Evolutionary conservation across 106 monocot species (phyloP).

Genomic region (Dendrobium nobile): DNA sequence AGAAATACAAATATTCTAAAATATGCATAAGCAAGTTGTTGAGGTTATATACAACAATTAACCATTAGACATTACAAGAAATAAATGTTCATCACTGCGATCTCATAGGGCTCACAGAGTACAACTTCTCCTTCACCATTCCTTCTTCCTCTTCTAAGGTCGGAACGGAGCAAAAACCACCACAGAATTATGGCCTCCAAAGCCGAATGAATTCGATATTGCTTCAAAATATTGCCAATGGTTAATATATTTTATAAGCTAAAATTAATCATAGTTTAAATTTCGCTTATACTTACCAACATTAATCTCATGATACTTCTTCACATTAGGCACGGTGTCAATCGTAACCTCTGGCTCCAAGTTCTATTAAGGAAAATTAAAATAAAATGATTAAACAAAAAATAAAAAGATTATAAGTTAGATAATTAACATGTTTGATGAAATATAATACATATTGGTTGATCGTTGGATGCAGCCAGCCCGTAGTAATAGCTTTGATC

Average conservation of each 20-base stretch:
- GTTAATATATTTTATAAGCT: neutral
- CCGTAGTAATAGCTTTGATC: slow-evolving; percentile 45
- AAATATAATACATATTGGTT: slow-evolving; percentile 41
- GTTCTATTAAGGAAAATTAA: neutral
- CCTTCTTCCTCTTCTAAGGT: neutral
- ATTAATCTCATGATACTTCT: slow-evolving; percentile 5
- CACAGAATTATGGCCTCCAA: neutral
- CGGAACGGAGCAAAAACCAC: neutral
- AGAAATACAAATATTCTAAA: too few relatives aligned
- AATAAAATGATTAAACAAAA: neutral
- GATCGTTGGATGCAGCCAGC: slow-evolving; percentile 59
- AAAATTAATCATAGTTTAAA: too few relatives aligned
- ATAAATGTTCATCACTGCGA: neutral
- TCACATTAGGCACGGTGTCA: slow-evolving; percentile 5
- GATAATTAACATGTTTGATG: neutral
- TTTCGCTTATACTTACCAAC: neutral
- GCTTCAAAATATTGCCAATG: neutral
- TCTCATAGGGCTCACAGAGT: neutral
- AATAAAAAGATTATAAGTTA: too few relatives aligned
- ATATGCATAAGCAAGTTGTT: too few relatives aligned
- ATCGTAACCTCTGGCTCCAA: slow-evolving; percentile 11
- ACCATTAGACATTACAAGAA: neutral
- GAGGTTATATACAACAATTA: neutral
- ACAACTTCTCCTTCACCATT: neutral
- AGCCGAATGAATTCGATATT: neutral